Base-by-base conservation (phyloP, 176 grass and related monocot species). In the Musa beccarii region DNA sequence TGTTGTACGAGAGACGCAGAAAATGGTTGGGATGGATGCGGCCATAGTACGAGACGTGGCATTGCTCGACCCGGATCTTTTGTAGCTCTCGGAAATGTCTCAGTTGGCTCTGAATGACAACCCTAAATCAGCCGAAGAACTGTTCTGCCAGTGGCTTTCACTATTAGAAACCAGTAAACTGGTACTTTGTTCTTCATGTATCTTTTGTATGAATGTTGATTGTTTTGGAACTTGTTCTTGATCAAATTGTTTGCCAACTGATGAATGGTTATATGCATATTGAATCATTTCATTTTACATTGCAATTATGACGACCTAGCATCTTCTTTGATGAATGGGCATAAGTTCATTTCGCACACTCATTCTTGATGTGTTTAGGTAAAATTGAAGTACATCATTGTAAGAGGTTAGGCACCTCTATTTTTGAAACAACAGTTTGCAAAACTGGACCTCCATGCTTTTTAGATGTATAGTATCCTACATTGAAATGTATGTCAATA, bases 111-210 rank as follows among this genome's bases (percentile, higher is more conserved):
- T 75, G 52, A 86, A 75, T 43, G 85, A 83, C 61, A 79, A 83
- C 13, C 76, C 85, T 26, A 57, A 79, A 62, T 75, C 92, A 59
- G 87, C 90, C 52, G 83, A 92, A 51, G 65, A 80, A 29, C 84
- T 96, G 57, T 92, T 86, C 84, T 63, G 77, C 13, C 93, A 90
- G 77, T 92, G 93, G 90, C 89, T 96, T 64, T 63, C 88, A 19
- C 86, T 91, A 62, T 82, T 88, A 0, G 84, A 93, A 49, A 91
- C 94, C 51, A 57, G 71, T 15, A 69, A 86, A 25, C 82, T 89
- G 75, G 90, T 93, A 82, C 63, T 76, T 10, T 65, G 64, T 53
- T 22, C 13, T 14, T 16, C 51, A 69, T 53, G 3, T 15, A 21
- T 67, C n/a, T 82, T 75, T 76, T 17, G 17, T 49, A 78, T 57